A percentile compares a stretch with the other conserved stretches of the same genome.
Conservation (phyloP, 257 asterid species). For the Echites panduratus region DNA sequence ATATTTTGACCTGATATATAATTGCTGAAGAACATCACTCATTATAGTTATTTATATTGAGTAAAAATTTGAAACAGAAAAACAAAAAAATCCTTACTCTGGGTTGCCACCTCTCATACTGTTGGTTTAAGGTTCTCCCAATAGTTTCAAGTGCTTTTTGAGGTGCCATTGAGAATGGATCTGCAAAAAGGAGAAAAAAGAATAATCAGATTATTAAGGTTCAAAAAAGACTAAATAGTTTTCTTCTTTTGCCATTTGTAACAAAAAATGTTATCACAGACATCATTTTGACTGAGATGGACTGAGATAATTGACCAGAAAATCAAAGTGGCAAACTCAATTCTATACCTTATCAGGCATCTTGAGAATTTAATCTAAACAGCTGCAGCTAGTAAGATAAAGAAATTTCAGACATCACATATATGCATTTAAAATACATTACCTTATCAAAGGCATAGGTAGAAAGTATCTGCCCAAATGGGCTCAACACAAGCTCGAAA, state of each 20-base stretch:
- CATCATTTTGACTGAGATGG: not conserved
- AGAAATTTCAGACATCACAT: not conserved
- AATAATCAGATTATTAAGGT: not conserved
- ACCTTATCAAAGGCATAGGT: no score
- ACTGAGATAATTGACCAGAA: not conserved
- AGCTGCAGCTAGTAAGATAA: not conserved
- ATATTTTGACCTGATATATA: not conserved
- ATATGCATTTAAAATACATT: not conserved
- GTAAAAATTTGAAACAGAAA: not conserved
- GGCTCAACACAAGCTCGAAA: not conserved
- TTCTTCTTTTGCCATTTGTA: not conserved
- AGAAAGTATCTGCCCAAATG: no score
- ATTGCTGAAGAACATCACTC: not conserved
- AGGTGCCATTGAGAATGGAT: constrained; percentile 73
- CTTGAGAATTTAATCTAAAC: not conserved
- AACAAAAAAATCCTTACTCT: constrained; percentile 45
- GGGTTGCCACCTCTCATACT: constrained; percentile 75
- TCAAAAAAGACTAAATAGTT: not conserved
- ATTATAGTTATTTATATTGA: not conserved
- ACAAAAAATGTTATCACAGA: not conserved
- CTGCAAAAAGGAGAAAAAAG: constrained; percentile 23
- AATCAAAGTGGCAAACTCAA: not conserved
- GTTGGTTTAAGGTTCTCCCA: constrained; percentile 53
- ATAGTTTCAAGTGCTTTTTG: constrained; percentile 62
- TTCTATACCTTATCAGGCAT: not conserved